These are phyloP conservation scores for Perkinsus olseni DNA, from an alignment of 169 alveolate genomes.

Conservation along the genomic window DNA sequence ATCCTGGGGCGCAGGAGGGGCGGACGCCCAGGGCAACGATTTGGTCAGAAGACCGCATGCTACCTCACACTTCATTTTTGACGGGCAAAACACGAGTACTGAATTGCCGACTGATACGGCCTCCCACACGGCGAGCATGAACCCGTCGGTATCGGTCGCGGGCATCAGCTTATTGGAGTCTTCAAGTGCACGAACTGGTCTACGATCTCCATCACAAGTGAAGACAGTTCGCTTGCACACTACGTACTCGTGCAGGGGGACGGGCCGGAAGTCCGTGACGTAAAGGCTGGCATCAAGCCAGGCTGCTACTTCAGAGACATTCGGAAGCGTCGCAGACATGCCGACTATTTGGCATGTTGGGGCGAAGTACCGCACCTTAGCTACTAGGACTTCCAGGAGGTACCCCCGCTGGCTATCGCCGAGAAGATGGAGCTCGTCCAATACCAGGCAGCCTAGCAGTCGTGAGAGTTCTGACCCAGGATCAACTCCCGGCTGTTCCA, in stretches of 20 bases:
- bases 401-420: conserved; percentile 61
- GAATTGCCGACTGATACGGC: conserved; percentile 24
- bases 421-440: conserved; percentile 60
- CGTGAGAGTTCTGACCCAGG: not conserved
- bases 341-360: conserved; percentile 50
- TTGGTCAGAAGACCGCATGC: no score
- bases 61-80: conserved; percentile 2
- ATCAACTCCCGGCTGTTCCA: not conserved
- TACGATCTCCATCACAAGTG: no score
- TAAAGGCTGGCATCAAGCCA: conserved; percentile 64
- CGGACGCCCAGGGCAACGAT: no score
- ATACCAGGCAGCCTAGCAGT: conserved; percentile 39
- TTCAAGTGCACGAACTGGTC: no score
- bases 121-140: conserved; percentile 21
- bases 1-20: no score
- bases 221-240: no score
- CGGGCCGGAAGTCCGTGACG: conserved; percentile 55
- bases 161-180: no score
- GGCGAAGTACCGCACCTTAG: conserved; percentile 12
- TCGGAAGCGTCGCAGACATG: conserved; percentile 72
- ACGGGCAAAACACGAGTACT: conserved; percentile 28
- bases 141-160: no score
- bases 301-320: conserved; percentile 31
- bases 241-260: conserved; percentile 38
- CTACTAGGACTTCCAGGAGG: conserved; percentile 41